Evolutionary conservation across 2,329 filamentous ascomycete species (phyloP).

Genomic region (Plenodomus biglobosus): DNA sequence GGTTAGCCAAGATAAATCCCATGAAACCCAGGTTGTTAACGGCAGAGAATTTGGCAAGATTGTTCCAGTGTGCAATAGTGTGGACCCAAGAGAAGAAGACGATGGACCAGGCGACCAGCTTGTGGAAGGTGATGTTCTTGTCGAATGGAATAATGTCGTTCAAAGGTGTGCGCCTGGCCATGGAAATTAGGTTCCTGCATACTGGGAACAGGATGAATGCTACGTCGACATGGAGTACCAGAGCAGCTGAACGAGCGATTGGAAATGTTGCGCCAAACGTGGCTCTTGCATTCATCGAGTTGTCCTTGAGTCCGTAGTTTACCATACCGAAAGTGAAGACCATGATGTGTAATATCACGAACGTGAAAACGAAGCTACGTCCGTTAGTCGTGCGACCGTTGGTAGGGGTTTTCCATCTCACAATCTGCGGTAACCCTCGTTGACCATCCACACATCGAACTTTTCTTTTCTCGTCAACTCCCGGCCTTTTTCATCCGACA

Average conservation of each 20-base stretch:
- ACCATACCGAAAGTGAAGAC: slow-evolving; percentile 80
- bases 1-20: slow-evolving; percentile 75
- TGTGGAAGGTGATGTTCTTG: slow-evolving; percentile 89
- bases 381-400: slow-evolving; percentile 26
- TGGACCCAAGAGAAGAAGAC: slow-evolving; percentile 87
- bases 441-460: slow-evolving; percentile 86
- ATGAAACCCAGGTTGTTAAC: slow-evolving; percentile 76
- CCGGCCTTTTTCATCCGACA: slow-evolving; percentile 72
- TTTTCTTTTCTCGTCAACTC: slow-evolving; percentile 69
- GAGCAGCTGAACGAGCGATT: slow-evolving; percentile 72
- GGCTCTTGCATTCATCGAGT: slow-evolving; percentile 63
- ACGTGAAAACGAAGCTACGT: slow-evolving; percentile 71
- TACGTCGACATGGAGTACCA: slow-evolving; percentile 80
- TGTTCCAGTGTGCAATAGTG: slow-evolving; percentile 84
- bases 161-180: slow-evolving; percentile 75
- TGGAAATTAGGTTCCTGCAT: slow-evolving; percentile 80
- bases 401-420: slow-evolving; percentile 51
- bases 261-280: slow-evolving; percentile 75
- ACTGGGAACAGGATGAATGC: slow-evolving; percentile 79
- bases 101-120: slow-evolving; percentile 81
- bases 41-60: slow-evolving; percentile 74
- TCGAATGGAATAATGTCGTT: slow-evolving; percentile 87
- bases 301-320: slow-evolving; percentile 76
- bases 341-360: slow-evolving; percentile 71
- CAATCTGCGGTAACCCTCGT: slow-evolving; percentile 80